Base-by-base conservation (phyloP, 177 flowering plant species). In the Tripterygium wilfordii region DNA sequence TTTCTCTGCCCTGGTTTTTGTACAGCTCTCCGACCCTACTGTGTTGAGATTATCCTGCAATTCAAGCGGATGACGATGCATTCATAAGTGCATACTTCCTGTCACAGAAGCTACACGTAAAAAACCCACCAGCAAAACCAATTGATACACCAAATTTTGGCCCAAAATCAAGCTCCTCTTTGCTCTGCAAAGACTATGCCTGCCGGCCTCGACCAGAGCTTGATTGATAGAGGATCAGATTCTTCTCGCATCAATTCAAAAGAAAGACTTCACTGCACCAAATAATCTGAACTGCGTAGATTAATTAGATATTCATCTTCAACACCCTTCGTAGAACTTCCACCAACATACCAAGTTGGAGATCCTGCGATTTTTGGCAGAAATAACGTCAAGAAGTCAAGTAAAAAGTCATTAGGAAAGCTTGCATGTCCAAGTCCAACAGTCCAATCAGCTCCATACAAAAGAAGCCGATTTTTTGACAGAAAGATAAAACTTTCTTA, bases 291-390 rank as follows among this genome's bases (percentile, higher is more conserved):
- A 59, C 63, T 54, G 39, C 39, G 67, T 40, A 85, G 46, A 23
- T 60, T 47, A 46, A 84, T 65, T 38, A 69, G 66, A 57, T 73
- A 84, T 29, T 76, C 83, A 15, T 79, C 78, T 8, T 68, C 88
- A n/a, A 57, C 13, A 39, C 38, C 40, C 58, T 85, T 85, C 14
- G 61, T 23, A 20, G 73, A 60, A 24, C 82, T 92, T 18, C 62
- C 75, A 45, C 27, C 33, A 0, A 65, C 25, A 29, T 78, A 81
- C 92, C 92, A 85, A 46, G 85, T 71, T 26, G 76, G 63, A 16
- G 63, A 42, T 33, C 67, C 67, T 52, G 58, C 31, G 42, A 42
- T 29, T 31, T 10, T 37, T 16, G 19, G 3, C 5, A 31, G 28
- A 39, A 10, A 8, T 12, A 21, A 25, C 19, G 26, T 40, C 41